Base-by-base conservation (phyloP, 345 rosid genomes). In the Boechera stricta region DNA sequence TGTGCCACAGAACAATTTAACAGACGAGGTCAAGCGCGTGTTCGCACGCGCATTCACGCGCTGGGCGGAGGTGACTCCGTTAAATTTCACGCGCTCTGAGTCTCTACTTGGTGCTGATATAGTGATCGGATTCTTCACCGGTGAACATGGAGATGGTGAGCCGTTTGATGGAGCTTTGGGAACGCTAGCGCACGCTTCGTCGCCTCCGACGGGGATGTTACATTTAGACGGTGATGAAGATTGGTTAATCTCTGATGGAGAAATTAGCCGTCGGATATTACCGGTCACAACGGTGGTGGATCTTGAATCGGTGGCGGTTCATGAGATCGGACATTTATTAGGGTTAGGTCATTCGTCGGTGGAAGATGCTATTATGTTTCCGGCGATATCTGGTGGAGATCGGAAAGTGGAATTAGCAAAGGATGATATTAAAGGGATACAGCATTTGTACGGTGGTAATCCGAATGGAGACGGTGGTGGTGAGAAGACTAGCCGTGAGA, bases 91-190 rank as follows among this genome's bases (percentile, higher is more conserved):
- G 12, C 81, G 53, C 78, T 81, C 86, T 0, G 85, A 79, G 33
- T 67, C 76, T 0, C 55, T 53, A 70, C 0, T 2, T 9, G 0
- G 12, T 0, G 93, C 96, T 1, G 92, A 94, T 62, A 90, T 94
- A 64, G 76, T 42, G 78, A 87, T 94, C 42, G 97, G 85, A 24
- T 94, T 94, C 64, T 85, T 60, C 83, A 10, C 41, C n/a, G 97
- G 98, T 5, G 98, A 87, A 15, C 98, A 94, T 70, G 93, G 91
- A 4, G 98, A 94, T 63, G 97, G 98, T 6, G 98, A 94, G 85
- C 77, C 97, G 39, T 94, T 94, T 53, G 98, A 94, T 52, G 98
- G 98, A 67, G 76, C 84, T 6, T 62, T 89, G 69, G 98, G 98
- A 47, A 91, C 96, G 10, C 78, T 94, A 51, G 97, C 97, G 0